Evolutionary conservation across 2,329 filamentous ascomycete genomes (phyloP).

Genomic region (Juglanconis juglandina): DNA sequence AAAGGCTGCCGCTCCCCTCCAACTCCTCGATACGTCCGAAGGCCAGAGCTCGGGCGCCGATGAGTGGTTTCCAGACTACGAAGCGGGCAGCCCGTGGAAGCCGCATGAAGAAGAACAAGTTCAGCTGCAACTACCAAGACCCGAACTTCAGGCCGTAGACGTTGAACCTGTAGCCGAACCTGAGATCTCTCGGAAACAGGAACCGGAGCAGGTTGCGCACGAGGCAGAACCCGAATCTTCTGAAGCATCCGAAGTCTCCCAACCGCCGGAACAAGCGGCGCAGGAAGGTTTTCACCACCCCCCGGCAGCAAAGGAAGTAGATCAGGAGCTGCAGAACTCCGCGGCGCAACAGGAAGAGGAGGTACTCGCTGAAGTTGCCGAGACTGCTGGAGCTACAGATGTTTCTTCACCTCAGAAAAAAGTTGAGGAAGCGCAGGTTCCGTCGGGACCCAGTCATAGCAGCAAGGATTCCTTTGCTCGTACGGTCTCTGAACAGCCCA

Average conservation of each 20-base stretch:
- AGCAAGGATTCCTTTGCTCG: constrained; percentile 63
- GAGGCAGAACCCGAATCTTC: neutral
- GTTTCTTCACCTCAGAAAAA: neutral
- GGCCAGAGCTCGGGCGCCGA: constrained; percentile 20
- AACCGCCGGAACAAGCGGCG: too few relatives aligned
- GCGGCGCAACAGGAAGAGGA: constrained; percentile 3
- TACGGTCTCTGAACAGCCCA: constrained; percentile 61
- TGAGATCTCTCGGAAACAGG: neutral
- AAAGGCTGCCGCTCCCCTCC: neutral
- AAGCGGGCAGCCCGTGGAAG: constrained; percentile 24
- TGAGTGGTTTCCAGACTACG: constrained; percentile 31
- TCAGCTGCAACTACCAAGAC: constrained; percentile 1
- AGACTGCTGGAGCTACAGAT: neutral
- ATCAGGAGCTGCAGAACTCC: neutral
- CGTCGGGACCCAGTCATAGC: constrained; percentile 47
- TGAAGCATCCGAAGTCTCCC: too few relatives aligned
- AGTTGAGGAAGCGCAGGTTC: constrained; percentile 7
- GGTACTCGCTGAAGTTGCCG: neutral
- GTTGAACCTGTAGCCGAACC: neutral
- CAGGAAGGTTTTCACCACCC: neutral
- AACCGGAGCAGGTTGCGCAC: neutral
- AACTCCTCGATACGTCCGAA: constrained; percentile 8
- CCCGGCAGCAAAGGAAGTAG: neutral
- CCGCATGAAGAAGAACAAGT: constrained; percentile 6
- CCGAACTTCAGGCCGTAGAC: neutral